Conservation (phyloP, 140 eudicot genomes). For the Ambrosia hybrid region DNA sequence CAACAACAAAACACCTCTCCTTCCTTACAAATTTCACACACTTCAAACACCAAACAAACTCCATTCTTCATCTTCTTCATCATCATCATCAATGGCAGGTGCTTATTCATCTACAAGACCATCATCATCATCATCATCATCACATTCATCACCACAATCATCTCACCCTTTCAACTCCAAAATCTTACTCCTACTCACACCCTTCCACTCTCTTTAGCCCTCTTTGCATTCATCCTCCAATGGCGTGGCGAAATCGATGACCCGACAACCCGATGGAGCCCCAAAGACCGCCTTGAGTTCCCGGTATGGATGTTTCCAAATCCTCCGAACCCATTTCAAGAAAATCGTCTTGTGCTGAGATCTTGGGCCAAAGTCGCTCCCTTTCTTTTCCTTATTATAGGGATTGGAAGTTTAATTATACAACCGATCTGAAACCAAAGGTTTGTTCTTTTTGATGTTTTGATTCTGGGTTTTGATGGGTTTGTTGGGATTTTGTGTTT, state of each 20-base stretch:
- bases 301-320: conserved; percentile 53
- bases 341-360: conserved; percentile 44
- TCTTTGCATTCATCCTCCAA: conserved; percentile 87
- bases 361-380: conserved; percentile 43
- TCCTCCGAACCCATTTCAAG: conserved; percentile 25
- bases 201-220: conserved; percentile 70
- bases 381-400: conserved; percentile 67
- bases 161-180: conserved; percentile 45
- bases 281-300: conserved; percentile 55
- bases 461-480: conserved; percentile 1
- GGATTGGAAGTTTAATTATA: conserved; percentile 64
- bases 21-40: conserved; percentile 9
- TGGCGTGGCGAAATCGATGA: conserved; percentile 93
- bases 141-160: conserved; percentile 28
- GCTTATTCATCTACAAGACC: conserved; percentile 50
- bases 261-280: conserved; percentile 66
- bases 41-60: not conserved
- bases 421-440: conserved; percentile 81
- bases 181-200: conserved; percentile 63
- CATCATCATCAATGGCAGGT: conserved; percentile 67
- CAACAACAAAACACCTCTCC: conserved; percentile 34
- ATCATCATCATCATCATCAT: conserved; percentile 21
- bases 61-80: conserved; percentile 5
- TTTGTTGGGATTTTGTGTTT: not conserved
- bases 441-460: conserved; percentile 22